Conservation (phyloP, 177 flowering plant genomes). For the Tripterygium wilfordii region DNA sequence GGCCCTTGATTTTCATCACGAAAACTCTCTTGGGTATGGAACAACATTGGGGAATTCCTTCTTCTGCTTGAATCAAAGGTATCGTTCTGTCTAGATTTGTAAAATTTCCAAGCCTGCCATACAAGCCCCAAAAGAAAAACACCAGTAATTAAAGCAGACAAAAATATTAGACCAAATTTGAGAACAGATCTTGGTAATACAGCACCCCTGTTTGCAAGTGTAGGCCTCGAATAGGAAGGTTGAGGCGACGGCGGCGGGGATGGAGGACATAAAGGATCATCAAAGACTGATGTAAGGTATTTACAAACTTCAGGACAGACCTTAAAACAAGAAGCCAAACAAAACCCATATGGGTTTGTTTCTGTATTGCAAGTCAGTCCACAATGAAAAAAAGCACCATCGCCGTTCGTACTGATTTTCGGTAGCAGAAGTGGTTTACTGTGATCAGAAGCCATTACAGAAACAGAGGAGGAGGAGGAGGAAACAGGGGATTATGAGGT, state of each 20-base stretch:
- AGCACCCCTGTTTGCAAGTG: background rate
- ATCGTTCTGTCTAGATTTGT: background rate
- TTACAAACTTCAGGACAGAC: background rate
- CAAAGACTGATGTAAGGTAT: background rate
- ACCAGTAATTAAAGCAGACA: background rate
- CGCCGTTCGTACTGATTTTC: no score
- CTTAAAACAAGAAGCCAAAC: background rate
- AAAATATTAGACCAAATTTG: background rate
- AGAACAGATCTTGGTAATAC: background rate
- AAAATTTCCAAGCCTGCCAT: background rate
- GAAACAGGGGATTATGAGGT: no score
- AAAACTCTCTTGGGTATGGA: background rate
- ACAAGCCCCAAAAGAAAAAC: background rate
- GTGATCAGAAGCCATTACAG: no score
- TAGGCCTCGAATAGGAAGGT: no score
- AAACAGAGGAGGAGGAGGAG: no score
- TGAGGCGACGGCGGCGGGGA: background rate
- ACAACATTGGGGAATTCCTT: background rate
- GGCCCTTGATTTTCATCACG: slow-evolving; percentile 2
- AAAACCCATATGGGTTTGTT: background rate
- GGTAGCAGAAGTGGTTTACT: no score
- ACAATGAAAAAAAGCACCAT: no score
- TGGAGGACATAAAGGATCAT: background rate
- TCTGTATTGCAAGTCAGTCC: no score
- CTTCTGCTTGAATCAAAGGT: background rate